Conservation (phyloP, 805 yeast genomes). For the Saccharomycopsis javanensis region DNA sequence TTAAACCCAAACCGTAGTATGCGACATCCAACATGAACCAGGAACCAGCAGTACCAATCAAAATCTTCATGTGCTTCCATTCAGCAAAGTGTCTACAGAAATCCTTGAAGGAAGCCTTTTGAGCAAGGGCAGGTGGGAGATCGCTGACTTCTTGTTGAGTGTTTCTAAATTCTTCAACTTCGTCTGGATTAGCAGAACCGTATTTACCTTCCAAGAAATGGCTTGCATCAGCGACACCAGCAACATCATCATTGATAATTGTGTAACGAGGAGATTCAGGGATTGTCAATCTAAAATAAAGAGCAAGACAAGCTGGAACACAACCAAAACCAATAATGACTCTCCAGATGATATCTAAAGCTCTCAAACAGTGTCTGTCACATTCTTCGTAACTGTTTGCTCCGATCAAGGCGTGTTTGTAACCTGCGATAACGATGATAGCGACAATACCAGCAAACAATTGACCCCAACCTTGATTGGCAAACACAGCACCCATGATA, state of each 20-base stretch:
- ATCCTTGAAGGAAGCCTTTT: conserved; percentile 73
- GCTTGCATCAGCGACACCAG: conserved; percentile 47
- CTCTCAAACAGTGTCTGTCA: conserved; percentile 56
- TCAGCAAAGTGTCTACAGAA: conserved; percentile 64
- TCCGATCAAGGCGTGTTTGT: conserved; percentile 47
- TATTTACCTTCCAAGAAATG: conserved; percentile 22
- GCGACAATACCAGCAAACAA: conserved; percentile 80
- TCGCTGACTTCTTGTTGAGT: not conserved
- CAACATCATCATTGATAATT: conserved; percentile 51
- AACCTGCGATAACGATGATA: conserved; percentile 64
- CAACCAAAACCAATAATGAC: conserved; percentile 80
- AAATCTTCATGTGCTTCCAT: conserved; percentile 80
- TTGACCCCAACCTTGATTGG: conserved; percentile 97
- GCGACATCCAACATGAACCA: conserved; percentile 92
- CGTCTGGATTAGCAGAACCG: not conserved
- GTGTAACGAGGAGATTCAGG: conserved; percentile 93
- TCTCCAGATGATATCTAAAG: conserved; percentile 95
- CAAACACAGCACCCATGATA: conserved; percentile 91
- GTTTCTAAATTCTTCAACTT: not conserved
- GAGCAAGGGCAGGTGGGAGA: conserved; percentile 29
- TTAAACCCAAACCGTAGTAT: conserved; percentile 79
- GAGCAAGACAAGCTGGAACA: conserved; percentile 77
- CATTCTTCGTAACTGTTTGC: conserved; percentile 53
- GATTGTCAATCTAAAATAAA: conserved; percentile 86
- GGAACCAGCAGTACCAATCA: conserved; percentile 82